phyloP scores from a whole-genome alignment of 2,329 filamentous ascomycete genomes.

The Ploettnerulaceae sp. region DNA sequence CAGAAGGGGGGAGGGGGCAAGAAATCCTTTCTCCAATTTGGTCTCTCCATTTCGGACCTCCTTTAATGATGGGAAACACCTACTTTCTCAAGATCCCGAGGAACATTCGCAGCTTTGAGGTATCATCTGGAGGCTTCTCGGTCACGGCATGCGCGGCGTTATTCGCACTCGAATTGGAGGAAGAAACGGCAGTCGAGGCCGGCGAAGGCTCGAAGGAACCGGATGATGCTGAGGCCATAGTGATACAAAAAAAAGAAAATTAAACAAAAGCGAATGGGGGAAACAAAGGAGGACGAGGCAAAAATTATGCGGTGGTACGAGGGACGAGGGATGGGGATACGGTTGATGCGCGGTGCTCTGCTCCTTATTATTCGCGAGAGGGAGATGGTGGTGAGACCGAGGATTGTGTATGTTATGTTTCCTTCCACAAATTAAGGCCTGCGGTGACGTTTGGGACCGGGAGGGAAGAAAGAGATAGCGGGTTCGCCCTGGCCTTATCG shows the following conservation, averaged over 20 bases:
- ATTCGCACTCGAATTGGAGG: conserved; percentile 21
- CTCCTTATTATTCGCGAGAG: no score
- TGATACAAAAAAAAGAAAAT: no score
- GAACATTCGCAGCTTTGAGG: conserved; percentile 85
- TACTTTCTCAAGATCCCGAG: conserved; percentile 84
- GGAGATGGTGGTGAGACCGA: conserved; percentile 6
- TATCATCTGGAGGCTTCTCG: conserved; percentile 66
- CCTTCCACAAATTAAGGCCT: not conserved
- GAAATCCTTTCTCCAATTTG: no score
- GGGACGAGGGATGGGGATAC: not conserved
- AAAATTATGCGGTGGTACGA: not conserved
- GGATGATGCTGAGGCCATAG: conserved; percentile 31
- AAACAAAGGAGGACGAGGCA: not conserved
- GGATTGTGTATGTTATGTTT: not conserved
- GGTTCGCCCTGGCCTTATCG: no score
- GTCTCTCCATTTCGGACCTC: not conserved
- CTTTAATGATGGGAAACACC: conserved; percentile 33
- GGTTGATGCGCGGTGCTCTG: not conserved
- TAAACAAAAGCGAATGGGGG: no score
- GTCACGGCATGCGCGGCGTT: conserved; percentile 24
- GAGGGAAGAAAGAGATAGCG: no score
- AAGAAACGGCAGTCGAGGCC: conserved; percentile 26
- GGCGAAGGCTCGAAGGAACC: conserved; percentile 26
- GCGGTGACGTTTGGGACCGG: conserved; percentile 7
- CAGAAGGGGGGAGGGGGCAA: no score